Conservation (phyloP, 2,329 filamentous ascomycete species). For the Stagonosporopsis vannaccii region DNA sequence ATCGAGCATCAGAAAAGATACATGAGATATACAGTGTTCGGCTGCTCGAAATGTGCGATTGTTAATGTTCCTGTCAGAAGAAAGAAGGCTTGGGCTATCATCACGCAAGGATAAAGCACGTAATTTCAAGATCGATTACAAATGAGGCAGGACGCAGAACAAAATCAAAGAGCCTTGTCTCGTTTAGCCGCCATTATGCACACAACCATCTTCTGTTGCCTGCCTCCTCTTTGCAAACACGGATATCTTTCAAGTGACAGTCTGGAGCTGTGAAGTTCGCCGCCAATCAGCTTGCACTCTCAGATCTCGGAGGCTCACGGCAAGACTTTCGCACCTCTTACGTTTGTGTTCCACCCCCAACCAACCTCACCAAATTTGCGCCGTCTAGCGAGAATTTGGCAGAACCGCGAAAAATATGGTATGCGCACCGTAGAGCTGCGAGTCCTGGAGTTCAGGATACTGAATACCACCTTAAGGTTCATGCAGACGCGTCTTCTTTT, state of each 20-base stretch:
- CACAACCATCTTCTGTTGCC: not conserved
- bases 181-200: slow-evolving; percentile 7
- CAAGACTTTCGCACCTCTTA: slow-evolving; percentile 13
- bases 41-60: not conserved
- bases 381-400: slow-evolving; percentile 3
- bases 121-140: slow-evolving; percentile 14
- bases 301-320: slow-evolving; percentile 12
- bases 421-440: slow-evolving; percentile 22
- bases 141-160: slow-evolving; percentile 5
- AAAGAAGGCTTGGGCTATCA: not conserved
- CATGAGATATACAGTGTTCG: too few species aligned
- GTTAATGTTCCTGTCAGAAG: not conserved
- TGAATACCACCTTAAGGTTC: slow-evolving; percentile 59
- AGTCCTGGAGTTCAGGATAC: slow-evolving; percentile 19
- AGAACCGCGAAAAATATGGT: slow-evolving; percentile 16
- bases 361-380: slow-evolving; percentile 5
- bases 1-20: not conserved
- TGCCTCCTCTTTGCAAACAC: not conserved
- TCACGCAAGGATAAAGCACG: slow-evolving; percentile 11
- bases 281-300: slow-evolving; percentile 6
- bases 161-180: slow-evolving; percentile 6
- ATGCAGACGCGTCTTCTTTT: slow-evolving; percentile 82
- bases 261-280: not conserved
- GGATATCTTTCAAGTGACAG: not conserved
- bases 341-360: slow-evolving; percentile 12